phyloP scores from a whole-genome alignment of 345 rosid genomes.

The Acer yangbiense region DNA sequence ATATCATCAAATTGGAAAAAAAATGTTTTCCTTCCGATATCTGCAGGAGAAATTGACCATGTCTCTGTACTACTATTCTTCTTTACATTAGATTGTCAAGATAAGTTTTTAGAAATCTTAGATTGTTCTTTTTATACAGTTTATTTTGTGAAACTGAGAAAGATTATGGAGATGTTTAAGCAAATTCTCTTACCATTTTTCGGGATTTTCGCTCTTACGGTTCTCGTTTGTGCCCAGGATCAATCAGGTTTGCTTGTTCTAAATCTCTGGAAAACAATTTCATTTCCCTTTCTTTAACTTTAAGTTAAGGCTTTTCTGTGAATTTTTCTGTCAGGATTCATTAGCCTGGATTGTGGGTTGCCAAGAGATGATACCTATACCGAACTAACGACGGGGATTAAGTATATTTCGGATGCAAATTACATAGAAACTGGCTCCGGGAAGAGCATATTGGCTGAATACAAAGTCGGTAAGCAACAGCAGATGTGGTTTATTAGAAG shows the following conservation, averaged over 20 bases:
- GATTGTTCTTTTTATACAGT: background rate
- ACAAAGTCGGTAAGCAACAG: constrained; percentile 15
- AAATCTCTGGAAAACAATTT: background rate
- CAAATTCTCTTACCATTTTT: background rate
- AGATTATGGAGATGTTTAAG: background rate
- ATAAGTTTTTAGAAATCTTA: too few relatives aligned
- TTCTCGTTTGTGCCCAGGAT: background rate
- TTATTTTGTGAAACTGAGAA: background rate
- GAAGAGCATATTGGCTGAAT: constrained; percentile 24
- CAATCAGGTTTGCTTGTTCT: background rate
- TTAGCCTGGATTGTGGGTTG: constrained; percentile 47
- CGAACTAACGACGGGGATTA: background rate
- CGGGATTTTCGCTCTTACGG: background rate
- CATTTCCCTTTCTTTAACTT: background rate
- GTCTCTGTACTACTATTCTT: background rate
- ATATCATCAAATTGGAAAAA: background rate
- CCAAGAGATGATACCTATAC: constrained; percentile 26
- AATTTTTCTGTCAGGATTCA: constrained; percentile 33
- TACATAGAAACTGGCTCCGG: background rate
- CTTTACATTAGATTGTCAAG: background rate
- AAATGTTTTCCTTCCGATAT: background rate
- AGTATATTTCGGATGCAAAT: background rate
- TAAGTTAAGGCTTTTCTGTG: background rate
- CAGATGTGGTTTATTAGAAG: constrained; percentile 28
- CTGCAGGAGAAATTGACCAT: background rate